These are phyloP conservation scores for Phyllosticta citriasiana DNA, from an alignment of 2,329 filamentous ascomycete species.

Conservation along the genomic window DNA sequence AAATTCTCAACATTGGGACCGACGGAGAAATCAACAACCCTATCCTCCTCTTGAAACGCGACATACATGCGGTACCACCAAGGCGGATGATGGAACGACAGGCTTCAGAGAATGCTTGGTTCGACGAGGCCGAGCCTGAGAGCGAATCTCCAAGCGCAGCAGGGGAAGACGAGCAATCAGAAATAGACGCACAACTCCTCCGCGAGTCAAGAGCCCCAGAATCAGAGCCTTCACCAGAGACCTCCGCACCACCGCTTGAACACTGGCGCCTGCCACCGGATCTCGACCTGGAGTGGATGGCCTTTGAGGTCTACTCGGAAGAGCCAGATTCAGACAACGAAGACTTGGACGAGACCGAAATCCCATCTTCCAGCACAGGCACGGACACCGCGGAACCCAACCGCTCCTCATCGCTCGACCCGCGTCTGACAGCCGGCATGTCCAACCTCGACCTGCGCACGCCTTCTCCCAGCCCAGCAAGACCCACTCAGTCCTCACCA, in stretches of 20 bases:
- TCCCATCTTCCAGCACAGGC: slow-evolving; percentile 13
- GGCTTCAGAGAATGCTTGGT: slow-evolving; percentile 18
- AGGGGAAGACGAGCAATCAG: slow-evolving; percentile 30
- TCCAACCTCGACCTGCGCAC: slow-evolving; percentile 36
- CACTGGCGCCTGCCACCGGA: slow-evolving; percentile 58
- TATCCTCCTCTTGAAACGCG: slow-evolving; percentile 63
- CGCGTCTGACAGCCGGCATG: slow-evolving; percentile 28
- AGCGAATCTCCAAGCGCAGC: slow-evolving; percentile 9
- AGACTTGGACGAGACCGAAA: slow-evolving; percentile 29
- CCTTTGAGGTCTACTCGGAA: slow-evolving; percentile 73
- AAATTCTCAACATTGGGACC: slow-evolving; percentile 72
- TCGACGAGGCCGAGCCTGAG: slow-evolving; percentile 29
- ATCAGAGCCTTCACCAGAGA: slow-evolving; percentile 10
- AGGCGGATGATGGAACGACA: slow-evolving; percentile 45
- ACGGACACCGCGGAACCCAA: slow-evolving; percentile 3
- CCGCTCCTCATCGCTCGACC: slow-evolving; percentile 10
- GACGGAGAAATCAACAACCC: slow-evolving; percentile 62
- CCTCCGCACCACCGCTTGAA: slow-evolving; percentile 4
- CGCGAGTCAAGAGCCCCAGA: slow-evolving; percentile 27
- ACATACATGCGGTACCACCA: slow-evolving; percentile 53
- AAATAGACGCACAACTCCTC: slow-evolving; percentile 35
- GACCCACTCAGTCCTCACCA: slow-evolving; percentile 11
- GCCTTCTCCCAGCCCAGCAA: slow-evolving; percentile 17
- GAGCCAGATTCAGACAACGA: slow-evolving; percentile 48
- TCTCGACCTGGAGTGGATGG: slow-evolving; percentile 83